Base-by-base conservation (phyloP, 2,329 filamentous ascomycete genomes). In the Diaporthe nobilis region DNA sequence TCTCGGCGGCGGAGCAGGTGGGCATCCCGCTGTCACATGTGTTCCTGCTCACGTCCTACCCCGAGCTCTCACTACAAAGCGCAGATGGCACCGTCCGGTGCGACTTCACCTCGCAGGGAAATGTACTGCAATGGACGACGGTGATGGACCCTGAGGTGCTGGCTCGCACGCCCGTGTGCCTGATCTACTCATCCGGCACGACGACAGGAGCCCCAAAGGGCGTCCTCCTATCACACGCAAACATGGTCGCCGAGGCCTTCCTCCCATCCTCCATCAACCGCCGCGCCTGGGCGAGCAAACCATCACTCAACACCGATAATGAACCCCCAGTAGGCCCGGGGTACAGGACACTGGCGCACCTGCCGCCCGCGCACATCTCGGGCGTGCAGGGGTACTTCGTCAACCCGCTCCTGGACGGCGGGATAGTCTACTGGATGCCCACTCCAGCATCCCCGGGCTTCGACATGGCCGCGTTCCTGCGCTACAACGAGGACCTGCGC, bases 381-480 rank as follows among this genome's bases (percentile, higher is more conserved):
- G 63, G 63, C 2, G 44, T 53, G 5, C 63, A 68, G 31, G 63
- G 44, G 0, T 68, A 68, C 7, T 68, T 68, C 10, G 31, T 68
- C 63, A 68, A 68, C 44, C 44, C 44, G 2, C n/a, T 68, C 28
- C 63, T 68, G 17, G 44, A 68, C 44, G 44, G 63, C 44, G 63
- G 44, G 8, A 25, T 44, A 8, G 63, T 68, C 28, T 51, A 68
- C 44, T 51, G 44, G 63, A 68, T 51, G 63, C 25, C 61, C 1
- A 2, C 1, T 4, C 42, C 60, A 4, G 15, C 42, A 9, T 28
- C 28, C 28, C 28, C 28, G 28, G 31, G 31, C 5, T 51, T 68
- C 63, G 63, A 68, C 44, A 68, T 51, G 44, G 44, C 63, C 2
- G 20, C 44, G 2, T 51, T 68, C 31, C 20, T 68, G 44, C 63